Evolutionary conservation across 805 yeast species (phyloP), one percentile per base, ranked within the genome.

Genomic region (Myxozyma lipomycoides): DNA sequence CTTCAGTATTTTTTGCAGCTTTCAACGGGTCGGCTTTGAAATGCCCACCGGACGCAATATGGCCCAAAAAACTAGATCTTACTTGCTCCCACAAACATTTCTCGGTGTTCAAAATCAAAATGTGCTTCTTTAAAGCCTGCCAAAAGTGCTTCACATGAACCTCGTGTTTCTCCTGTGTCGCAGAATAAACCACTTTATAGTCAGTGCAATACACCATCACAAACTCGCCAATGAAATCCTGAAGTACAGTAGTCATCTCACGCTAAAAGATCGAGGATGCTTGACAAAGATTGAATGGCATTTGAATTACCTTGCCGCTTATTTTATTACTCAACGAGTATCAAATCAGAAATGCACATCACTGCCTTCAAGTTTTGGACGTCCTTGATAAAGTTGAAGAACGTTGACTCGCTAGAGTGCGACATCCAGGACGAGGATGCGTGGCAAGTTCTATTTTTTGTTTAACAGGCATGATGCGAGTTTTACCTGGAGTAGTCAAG

Each of bases 11-110:
- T 25, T 32, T 9, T 6, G 7, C 9, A 50, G n/a, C 28, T 36
- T 17, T 25, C 1, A 23, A 42, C n/a, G 54, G 54, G 15, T 40
- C 42, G n/a, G 46, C 18, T n/a, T 10, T 12, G 2, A 56, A 17
- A 9, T 56, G 55, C 19, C 52, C 35, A 7, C 40, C 40, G 12
- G 55, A 22, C 6, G 56, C 32, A 17, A 48, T 36, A 25, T 46
- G 58, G 1, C 60, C 61, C 10, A 56, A 30, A 28, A 51, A 56
- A n/a, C 36, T 28, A 12, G 48, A 24, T 28, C 48, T 39, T 15
- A 23, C 19, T 17, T 28, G 50, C 24, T 12, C 38, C 26, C 51
- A 56, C 5, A 32, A 26, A 35, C 59, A 53, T 39, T 55, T 55
- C 32, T 43, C 37, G 4, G 17, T 22, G 22, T 49, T 44, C 18